A percentile compares a stretch with the other conserved stretches of the same genome.
Evolutionary conservation across 1,284 basidiomycete genomes (phyloP).

Genomic region (Boletus sp.): DNA sequence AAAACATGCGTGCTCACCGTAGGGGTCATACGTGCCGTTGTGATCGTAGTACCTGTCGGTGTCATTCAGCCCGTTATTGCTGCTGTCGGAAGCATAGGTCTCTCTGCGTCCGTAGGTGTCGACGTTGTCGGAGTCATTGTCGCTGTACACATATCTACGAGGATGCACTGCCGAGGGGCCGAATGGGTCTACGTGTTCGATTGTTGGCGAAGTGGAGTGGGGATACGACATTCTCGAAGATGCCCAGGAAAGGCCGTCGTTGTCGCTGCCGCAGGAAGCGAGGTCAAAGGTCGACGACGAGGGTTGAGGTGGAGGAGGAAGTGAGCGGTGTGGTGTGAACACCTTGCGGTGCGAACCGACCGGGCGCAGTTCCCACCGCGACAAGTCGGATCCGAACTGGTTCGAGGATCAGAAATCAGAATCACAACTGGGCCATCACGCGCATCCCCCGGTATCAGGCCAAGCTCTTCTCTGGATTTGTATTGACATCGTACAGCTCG

Average conservation of each 20-base stretch:
- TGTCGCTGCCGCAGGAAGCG: constrained; percentile 11
- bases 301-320: constrained; percentile 5
- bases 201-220: constrained; percentile 30
- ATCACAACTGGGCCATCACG: neutral
- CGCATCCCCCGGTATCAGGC: too few species aligned
- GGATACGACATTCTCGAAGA: constrained; percentile 29
- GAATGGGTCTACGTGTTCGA: constrained; percentile 53
- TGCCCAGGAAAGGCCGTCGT: constrained; percentile 17
- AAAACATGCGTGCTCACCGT: constrained; percentile 40
- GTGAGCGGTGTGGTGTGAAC: constrained; percentile 19
- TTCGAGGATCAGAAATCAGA: constrained; percentile 12
- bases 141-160: constrained; percentile 68
- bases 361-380: constrained; percentile 24
- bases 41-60: constrained; percentile 60
- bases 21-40: constrained; percentile 58
- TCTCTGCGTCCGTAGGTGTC: constrained; percentile 57
- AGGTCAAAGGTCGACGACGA: constrained; percentile 4
- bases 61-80: constrained; percentile 53
- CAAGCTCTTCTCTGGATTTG: too few species aligned
- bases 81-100: constrained; percentile 68
- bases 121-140: constrained; percentile 70
- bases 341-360: constrained; percentile 17
- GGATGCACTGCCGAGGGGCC: constrained; percentile 38
- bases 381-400: constrained; percentile 22
- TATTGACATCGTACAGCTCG: too few species aligned